Conservation (phyloP, 2,329 filamentous ascomycete species). For the Fusarium nanum region DNA sequence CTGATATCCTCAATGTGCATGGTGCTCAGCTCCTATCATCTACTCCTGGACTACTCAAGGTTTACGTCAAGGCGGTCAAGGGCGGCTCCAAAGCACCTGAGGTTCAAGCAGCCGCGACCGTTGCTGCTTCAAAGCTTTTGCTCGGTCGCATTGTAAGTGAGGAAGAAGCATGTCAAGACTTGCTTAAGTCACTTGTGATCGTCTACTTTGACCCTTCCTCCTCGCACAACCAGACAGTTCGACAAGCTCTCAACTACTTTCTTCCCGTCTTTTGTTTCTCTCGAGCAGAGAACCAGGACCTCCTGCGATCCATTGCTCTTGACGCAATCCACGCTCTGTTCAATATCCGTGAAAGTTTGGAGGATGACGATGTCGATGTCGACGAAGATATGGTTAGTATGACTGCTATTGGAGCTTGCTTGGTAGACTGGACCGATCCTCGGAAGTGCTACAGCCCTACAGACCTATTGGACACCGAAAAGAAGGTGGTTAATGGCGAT, state of each 20-base stretch:
- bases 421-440: conserved; percentile 96
- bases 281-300: conserved; percentile 80
- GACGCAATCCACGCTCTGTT: conserved; percentile 80
- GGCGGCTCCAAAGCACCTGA: conserved; percentile 74
- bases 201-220: conserved; percentile 92
- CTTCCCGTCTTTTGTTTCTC: conserved; percentile 94
- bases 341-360: conserved; percentile 76
- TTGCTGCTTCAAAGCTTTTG: conserved; percentile 86
- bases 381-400: conserved; percentile 83
- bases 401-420: conserved; percentile 79
- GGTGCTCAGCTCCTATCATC: conserved; percentile 79
- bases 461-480: conserved; percentile 64
- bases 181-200: conserved; percentile 86
- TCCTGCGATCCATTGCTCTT: conserved; percentile 81
- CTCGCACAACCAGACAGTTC: conserved; percentile 80
- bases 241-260: conserved; percentile 93
- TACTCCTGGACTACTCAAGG: conserved; percentile 79
- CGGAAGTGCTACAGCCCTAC: conserved; percentile 75
- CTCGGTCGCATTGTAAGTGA: conserved; percentile 83
- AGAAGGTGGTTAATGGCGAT: conserved; percentile 76
- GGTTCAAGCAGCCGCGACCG: conserved; percentile 84
- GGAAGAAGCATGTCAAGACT: conserved; percentile 71
- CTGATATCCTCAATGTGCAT: conserved; percentile 91
- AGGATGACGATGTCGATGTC: conserved; percentile 81
- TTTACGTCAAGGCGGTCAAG: conserved; percentile 86